Conservation (phyloP, 371 early-diverging fungal species). For the Mortierella sp. region DNA sequence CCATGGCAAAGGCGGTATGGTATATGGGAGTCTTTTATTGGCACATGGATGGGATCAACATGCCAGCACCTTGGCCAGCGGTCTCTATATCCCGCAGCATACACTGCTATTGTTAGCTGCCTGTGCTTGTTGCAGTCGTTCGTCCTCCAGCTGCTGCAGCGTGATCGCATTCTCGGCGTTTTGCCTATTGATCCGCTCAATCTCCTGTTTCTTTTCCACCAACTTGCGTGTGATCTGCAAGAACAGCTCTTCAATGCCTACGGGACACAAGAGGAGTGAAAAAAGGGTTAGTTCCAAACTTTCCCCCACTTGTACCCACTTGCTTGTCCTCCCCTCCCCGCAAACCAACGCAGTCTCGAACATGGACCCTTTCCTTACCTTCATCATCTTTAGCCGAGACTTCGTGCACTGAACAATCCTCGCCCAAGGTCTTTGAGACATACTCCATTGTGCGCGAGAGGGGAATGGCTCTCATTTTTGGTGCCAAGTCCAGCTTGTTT, state of each 20-base stretch:
- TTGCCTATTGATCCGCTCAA: slow-evolving; percentile 45
- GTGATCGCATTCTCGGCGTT: slow-evolving; percentile 54
- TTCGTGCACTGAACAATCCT: slow-evolving; percentile 71
- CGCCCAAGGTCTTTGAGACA: slow-evolving; percentile 66
- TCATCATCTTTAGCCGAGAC: slow-evolving; percentile 80
- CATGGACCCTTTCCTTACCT: slow-evolving; percentile 58
- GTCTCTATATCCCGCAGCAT: slow-evolving; percentile 43
- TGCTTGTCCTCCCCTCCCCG: no score
- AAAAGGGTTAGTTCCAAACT: not conserved
- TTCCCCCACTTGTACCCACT: no score
- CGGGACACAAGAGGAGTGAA: slow-evolving; percentile 1
- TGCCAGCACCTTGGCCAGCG: not conserved
- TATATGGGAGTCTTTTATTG: not conserved
- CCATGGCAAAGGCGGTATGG: no score
- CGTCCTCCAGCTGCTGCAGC: slow-evolving; percentile 50
- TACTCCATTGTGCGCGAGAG: slow-evolving; percentile 69
- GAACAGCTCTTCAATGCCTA: slow-evolving; percentile 69
- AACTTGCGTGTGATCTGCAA: slow-evolving; percentile 66
- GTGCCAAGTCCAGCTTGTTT: slow-evolving; percentile 79
- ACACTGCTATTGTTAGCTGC: slow-evolving; percentile 35
- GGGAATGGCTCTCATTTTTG: slow-evolving; percentile 66
- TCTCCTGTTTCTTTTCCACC: slow-evolving; percentile 64
- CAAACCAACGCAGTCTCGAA: no score
- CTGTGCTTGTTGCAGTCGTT: slow-evolving; percentile 46
- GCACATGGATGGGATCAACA: not conserved